Evolutionary conservation across 2,329 filamentous ascomycete genomes (phyloP).

Genomic region (Didymella pomorum): DNA sequence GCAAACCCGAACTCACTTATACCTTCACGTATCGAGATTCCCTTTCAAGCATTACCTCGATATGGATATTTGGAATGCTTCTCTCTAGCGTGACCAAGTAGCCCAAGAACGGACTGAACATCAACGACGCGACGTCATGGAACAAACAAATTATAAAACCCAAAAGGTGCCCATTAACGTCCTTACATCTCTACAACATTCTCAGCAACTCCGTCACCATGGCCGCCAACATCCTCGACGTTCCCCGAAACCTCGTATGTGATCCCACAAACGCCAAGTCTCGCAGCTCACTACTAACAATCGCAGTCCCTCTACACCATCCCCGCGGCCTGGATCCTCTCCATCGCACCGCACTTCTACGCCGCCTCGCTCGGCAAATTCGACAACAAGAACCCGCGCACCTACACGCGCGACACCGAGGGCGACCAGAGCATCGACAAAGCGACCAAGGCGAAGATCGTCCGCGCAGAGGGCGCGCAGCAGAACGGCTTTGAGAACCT

Average conservation of each 20-base stretch:
- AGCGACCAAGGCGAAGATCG: conserved; percentile 13
- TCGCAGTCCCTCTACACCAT: conserved; percentile 7
- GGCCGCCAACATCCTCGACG: conserved; percentile 10
- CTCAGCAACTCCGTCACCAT: not conserved
- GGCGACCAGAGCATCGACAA: conserved; percentile 13
- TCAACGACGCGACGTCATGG: conserved; percentile 6
- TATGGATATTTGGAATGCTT: conserved; percentile 7
- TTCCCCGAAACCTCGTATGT: conserved; percentile 8
- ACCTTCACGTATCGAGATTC: not conserved
- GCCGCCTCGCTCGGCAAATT: conserved; percentile 11
- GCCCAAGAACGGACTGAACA: not conserved
- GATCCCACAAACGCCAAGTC: not conserved
- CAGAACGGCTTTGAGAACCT: conserved; percentile 15
- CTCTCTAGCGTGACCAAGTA: conserved; percentile 9
- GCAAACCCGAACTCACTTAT: not conserved
- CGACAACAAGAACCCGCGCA: conserved; percentile 14
- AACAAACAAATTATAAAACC: not conserved
- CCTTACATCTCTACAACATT: not conserved
- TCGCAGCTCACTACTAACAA: not conserved
- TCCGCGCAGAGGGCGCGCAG: conserved; percentile 12
- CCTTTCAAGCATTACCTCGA: not conserved
- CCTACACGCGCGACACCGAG: conserved; percentile 16
- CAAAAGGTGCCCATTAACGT: not conserved
- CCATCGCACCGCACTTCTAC: conserved; percentile 13
- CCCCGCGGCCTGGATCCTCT: conserved; percentile 9